A percentile compares a stretch with the other conserved stretches of the same genome.
Conservation (phyloP, 371 early-diverging fungal genomes). For the Mucor velutinosus region DNA sequence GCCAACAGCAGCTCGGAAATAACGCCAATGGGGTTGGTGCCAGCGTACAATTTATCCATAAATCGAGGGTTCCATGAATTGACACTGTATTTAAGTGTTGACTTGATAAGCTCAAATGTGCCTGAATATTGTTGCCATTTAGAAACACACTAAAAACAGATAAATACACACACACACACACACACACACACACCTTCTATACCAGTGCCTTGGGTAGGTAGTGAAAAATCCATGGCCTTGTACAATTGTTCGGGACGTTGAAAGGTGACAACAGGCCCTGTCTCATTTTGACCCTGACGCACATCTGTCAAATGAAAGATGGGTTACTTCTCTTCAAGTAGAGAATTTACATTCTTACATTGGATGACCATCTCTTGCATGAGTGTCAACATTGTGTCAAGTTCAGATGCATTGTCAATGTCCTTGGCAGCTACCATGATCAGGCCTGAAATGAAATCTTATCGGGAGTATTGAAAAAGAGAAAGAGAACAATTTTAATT, state of each 20-base stretch:
- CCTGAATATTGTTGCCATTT: constrained; percentile 22
- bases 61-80: constrained; percentile 80
- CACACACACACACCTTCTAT: constrained; percentile 45
- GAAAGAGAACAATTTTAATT: neutral
- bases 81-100: constrained; percentile 60
- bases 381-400: constrained; percentile 37
- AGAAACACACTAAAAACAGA: neutral
- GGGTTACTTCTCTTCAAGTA: neutral
- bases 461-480: neutral
- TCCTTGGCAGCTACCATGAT: constrained; percentile 30
- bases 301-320: constrained; percentile 33
- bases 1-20: constrained; percentile 75
- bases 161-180: constrained; percentile 20
- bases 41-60: constrained; percentile 86
- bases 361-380: constrained; percentile 40
- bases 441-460: neutral
- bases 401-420: constrained; percentile 30
- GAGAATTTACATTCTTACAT: constrained; percentile 28
- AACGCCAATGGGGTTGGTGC: constrained; percentile 81
- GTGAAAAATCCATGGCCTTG: constrained; percentile 51
- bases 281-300: constrained; percentile 44
- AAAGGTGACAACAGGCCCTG: constrained; percentile 49
- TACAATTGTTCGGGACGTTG: constrained; percentile 55
- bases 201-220: constrained; percentile 55
- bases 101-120: constrained; percentile 56